These are phyloP conservation scores for Achaetomium macrosporum DNA, from an alignment of 2,329 filamentous ascomycete species.

Conservation along the genomic window DNA sequence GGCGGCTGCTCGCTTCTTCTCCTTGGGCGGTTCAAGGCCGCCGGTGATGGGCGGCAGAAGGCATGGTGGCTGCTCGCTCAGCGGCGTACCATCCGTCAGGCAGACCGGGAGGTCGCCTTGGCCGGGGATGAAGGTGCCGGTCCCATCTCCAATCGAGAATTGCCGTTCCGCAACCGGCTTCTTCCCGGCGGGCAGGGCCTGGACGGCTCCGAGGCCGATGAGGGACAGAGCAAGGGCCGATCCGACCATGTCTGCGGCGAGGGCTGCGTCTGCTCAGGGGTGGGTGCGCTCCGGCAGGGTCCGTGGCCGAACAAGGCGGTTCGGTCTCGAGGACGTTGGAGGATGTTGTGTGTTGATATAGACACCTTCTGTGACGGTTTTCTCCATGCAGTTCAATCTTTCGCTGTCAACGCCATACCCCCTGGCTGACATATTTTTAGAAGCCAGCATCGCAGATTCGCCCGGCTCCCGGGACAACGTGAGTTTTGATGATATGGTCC, in stretches of 20 bases:
- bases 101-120: constrained; percentile 10
- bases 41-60: constrained; percentile 15
- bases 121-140: constrained; percentile 16
- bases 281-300: constrained; percentile 11
- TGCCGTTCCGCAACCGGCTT: constrained; percentile 19
- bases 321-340: not conserved
- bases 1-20: not conserved
- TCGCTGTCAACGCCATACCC: constrained; percentile 8
- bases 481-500: constrained; percentile 15
- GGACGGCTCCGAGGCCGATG: constrained; percentile 25
- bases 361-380: not conserved
- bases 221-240: constrained; percentile 23
- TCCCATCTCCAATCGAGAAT: constrained; percentile 14
- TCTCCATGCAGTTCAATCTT: constrained; percentile 2
- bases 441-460: constrained; percentile 7
- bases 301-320: constrained; percentile 11
- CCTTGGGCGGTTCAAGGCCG: constrained; percentile 8
- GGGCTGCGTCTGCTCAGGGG: constrained; percentile 12
- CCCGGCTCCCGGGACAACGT: constrained; percentile 15
- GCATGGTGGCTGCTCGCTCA: constrained; percentile 18
- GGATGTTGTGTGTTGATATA: constrained; percentile 21
- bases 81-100: constrained; percentile 6
- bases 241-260: constrained; percentile 24
- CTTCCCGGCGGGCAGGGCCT: constrained; percentile 22
- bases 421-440: constrained; percentile 23